Percentiles rank a stretch among this genome's conserved stretches.
phyloP scores from a whole-genome alignment of 768 basidiomycete species.

The Holtermanniella nyarrowii region DNA sequence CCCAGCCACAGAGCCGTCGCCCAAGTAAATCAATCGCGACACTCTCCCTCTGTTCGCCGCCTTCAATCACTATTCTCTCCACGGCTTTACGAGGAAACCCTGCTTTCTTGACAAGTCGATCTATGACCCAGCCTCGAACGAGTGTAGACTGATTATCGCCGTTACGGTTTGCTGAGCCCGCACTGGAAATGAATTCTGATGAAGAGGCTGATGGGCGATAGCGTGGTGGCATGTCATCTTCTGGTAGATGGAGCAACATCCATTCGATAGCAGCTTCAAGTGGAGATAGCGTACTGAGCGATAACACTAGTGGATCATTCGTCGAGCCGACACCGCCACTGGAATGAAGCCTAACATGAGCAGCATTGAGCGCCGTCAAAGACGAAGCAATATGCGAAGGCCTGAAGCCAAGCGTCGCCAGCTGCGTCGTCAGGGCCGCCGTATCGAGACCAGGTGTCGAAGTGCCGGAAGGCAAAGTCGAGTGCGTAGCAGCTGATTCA shows the following conservation, averaged over 20 bases:
- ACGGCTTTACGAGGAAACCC: slow-evolving; percentile 70
- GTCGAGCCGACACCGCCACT: slow-evolving; percentile 49
- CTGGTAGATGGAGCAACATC: slow-evolving; percentile 69
- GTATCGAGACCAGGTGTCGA: slow-evolving; percentile 42
- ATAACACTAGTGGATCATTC: slow-evolving; percentile 48
- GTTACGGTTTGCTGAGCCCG: slow-evolving; percentile 20
- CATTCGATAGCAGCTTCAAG: slow-evolving; percentile 75
- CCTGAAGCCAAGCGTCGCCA: slow-evolving; percentile 59
- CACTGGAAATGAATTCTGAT: slow-evolving; percentile 37
- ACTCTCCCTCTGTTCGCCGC: slow-evolving; percentile 43
- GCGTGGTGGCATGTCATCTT: slow-evolving; percentile 65
- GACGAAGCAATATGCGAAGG: slow-evolving; percentile 47
- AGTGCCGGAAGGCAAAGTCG: slow-evolving; percentile 15
- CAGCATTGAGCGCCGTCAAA: slow-evolving; percentile 44
- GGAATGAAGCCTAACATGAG: slow-evolving; percentile 27
- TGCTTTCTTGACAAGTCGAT: slow-evolving; percentile 69
- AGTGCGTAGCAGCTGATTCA: slow-evolving; percentile 22
- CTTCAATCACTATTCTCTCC: slow-evolving; percentile 45
- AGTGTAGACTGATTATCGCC: slow-evolving; percentile 38
- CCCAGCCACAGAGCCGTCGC: slow-evolving; percentile 37
- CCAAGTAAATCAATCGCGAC: slow-evolving; percentile 47
- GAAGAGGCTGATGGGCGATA: slow-evolving; percentile 36
- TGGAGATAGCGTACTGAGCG: slow-evolving; percentile 50
- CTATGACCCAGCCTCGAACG: slow-evolving; percentile 66
- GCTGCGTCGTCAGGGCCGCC: slow-evolving; percentile 47